Conservation (phyloP, 2,329 filamentous ascomycete genomes). For the Passalora sequoiae region DNA sequence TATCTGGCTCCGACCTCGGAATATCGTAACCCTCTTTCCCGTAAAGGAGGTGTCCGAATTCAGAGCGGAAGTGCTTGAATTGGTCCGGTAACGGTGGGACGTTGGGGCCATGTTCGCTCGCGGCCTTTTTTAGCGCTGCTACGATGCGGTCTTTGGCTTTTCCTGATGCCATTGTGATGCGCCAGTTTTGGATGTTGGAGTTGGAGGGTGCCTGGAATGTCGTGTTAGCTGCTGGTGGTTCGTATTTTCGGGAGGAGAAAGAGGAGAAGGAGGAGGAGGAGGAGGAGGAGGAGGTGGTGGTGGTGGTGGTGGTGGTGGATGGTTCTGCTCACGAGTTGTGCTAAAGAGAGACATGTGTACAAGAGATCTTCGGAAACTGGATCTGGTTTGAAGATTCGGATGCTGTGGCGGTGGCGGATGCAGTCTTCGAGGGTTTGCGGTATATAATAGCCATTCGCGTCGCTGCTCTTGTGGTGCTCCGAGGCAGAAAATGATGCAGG, state of each 20-base stretch:
- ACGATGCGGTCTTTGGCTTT: conserved; percentile 18
- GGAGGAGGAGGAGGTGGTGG: too few species aligned
- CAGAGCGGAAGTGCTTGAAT: conserved; percentile 22
- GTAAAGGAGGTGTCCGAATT: conserved; percentile 23
- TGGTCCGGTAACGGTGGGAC: conserved; percentile 18
- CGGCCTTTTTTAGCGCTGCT: conserved; percentile 10
- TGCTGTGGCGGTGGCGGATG: conserved; percentile 13
- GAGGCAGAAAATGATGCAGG: too few species aligned
- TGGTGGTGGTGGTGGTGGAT: too few species aligned
- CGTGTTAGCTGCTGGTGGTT: too few species aligned
- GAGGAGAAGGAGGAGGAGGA: too few species aligned
- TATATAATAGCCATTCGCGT: too few species aligned
- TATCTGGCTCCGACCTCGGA: conserved; percentile 10
- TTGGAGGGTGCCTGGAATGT: too few species aligned
- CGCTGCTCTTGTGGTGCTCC: background rate
- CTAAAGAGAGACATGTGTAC: conserved; percentile 12
- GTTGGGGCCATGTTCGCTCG: conserved; percentile 10
- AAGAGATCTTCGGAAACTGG: conserved; percentile 12
- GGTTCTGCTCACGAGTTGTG: conserved; percentile 18
- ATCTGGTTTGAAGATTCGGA: conserved; percentile 13
- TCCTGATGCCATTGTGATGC: conserved; percentile 16
- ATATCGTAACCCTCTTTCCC: conserved; percentile 24
- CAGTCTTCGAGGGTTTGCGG: conserved; percentile 2
- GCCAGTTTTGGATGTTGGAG: conserved; percentile 22
- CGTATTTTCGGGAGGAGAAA: too few species aligned